Percentiles rank a stretch among this genome's conserved stretches.
These are phyloP conservation scores for Solanum hybrid DNA, from an alignment of 305 asterid genomes.

Conservation along the genomic window DNA sequence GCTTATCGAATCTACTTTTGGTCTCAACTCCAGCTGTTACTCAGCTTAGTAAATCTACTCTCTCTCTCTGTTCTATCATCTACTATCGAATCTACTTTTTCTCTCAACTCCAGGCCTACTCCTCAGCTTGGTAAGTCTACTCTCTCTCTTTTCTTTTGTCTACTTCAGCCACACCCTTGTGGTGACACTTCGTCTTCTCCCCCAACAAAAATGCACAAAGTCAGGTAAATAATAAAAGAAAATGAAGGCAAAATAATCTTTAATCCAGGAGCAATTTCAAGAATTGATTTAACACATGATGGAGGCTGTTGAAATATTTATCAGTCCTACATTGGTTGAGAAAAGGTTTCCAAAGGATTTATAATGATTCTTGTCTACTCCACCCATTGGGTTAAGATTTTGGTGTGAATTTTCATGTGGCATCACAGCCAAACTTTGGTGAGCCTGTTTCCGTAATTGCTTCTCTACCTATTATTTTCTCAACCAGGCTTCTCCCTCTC, in stretches of 20 bases:
- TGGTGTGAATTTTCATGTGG: not conserved
- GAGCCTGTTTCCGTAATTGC: not conserved
- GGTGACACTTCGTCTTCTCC: not conserved
- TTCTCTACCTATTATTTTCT: not conserved
- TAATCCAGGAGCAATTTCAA: not conserved
- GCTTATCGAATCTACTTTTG: not conserved
- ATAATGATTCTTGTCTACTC: not conserved
- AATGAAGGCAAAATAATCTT: not conserved
- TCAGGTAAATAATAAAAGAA: not conserved
- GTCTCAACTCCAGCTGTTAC: not conserved
- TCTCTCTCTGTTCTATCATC: not conserved
- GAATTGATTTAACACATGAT: not conserved
- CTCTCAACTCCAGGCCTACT: not conserved
- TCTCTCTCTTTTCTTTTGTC: not conserved
- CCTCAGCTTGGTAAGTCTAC: not conserved
- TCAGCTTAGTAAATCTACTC: not conserved
- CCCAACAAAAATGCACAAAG: not conserved
- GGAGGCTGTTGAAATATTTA: not conserved
- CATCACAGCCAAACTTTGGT: not conserved
- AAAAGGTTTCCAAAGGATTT: not conserved
- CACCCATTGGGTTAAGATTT: not conserved
- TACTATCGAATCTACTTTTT: not conserved
- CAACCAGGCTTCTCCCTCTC: not conserved
- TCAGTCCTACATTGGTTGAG: not conserved
- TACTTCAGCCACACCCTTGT: not conserved